Evolutionary conservation across 176 grass and related monocot genomes (phyloP).

Genomic region (Elaeis guineensis): DNA sequence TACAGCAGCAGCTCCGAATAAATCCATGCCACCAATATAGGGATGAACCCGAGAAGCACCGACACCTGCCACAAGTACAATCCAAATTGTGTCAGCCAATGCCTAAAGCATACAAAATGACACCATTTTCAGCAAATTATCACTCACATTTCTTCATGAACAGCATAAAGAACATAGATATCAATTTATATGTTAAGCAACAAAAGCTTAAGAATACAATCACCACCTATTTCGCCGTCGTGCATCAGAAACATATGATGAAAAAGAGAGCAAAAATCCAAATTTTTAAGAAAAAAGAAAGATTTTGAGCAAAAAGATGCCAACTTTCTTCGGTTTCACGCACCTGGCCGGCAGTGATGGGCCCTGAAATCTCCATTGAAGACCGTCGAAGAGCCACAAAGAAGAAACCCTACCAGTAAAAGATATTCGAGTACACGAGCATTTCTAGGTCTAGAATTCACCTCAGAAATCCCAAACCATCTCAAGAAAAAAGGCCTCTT

Average conservation of each 20-base stretch:
- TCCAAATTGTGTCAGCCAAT: too few species aligned
- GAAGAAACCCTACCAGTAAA: too few species aligned
- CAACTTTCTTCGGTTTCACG: constrained; percentile 4
- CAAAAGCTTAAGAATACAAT: background rate
- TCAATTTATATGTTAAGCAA: background rate
- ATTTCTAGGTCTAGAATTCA: too few species aligned
- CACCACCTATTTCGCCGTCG: background rate
- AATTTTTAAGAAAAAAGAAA: background rate
- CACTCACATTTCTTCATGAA: too few species aligned
- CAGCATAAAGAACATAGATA: background rate
- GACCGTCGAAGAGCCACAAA: too few species aligned
- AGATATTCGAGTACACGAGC: too few species aligned
- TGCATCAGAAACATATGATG: background rate
- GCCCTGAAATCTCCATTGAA: background rate
- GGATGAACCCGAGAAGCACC: constrained; percentile 68
- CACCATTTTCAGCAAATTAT: too few species aligned
- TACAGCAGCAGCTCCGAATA: constrained; percentile 65
- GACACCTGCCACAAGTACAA: constrained; percentile 42
- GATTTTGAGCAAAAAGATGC: background rate
- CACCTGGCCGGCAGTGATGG: constrained; percentile 7
- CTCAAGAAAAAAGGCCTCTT: too few species aligned
- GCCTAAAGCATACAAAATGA: too few species aligned
- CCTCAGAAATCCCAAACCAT: too few species aligned
- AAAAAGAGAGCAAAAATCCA: background rate
- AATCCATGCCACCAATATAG: constrained; percentile 62